Percentiles rank a stretch among this genome's conserved stretches.
phyloP scores from a whole-genome alignment of 202 grass and related monocot genomes.

The Schoenoplectus triqueter region DNA sequence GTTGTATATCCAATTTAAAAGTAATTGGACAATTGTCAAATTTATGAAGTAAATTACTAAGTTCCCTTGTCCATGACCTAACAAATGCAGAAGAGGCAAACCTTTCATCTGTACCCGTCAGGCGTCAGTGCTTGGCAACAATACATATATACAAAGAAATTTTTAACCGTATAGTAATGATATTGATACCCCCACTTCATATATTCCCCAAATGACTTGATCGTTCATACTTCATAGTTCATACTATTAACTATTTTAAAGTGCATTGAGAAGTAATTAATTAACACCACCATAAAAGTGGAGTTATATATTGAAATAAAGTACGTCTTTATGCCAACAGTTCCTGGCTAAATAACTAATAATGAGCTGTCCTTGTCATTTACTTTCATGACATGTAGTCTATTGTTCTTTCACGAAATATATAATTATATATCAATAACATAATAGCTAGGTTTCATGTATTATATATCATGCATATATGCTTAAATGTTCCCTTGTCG shows the following conservation, averaged over 20 bases:
- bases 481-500: too few relatives aligned
- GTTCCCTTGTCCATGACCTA: neutral
- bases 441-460: slow-evolving; percentile 9
- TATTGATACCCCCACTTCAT: neutral
- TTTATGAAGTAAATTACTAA: neutral
- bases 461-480: neutral
- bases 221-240: neutral
- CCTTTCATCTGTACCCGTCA: neutral
- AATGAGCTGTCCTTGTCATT: too few relatives aligned
- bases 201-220: neutral
- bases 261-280: neutral
- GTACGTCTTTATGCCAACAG: neutral
- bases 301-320: neutral
- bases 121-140: neutral
- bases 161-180: neutral
- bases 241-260: neutral
- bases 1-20: neutral
- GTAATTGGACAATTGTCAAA: neutral
- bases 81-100: neutral
- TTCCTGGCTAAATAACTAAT: neutral
- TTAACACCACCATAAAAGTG: neutral
- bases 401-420: neutral
- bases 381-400: neutral
- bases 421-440: neutral
- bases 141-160: neutral